phyloP scores from a whole-genome alignment of 1,284 basidiomycete species.

The Trametes pubescens region DNA sequence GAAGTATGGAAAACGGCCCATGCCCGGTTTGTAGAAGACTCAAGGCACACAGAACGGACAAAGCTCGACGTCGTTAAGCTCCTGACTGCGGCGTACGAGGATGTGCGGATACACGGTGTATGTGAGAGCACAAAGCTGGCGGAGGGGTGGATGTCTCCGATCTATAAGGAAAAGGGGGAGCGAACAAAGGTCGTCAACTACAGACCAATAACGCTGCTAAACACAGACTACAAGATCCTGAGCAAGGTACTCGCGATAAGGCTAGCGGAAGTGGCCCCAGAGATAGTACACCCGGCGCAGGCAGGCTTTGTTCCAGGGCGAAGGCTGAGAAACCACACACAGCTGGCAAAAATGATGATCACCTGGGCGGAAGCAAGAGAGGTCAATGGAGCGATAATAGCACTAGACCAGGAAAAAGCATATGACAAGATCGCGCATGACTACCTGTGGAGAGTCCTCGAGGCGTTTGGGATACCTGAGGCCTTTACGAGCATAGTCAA shows the following conservation, averaged over 20 bases:
- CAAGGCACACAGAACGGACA: not conserved
- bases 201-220: conserved; percentile 44
- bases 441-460: conserved; percentile 41
- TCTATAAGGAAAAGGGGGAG: conserved; percentile 46
- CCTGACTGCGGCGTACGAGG: conserved; percentile 12
- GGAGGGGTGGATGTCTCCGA: conserved; percentile 38
- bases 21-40: conserved; percentile 12
- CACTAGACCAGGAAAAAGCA: no score
- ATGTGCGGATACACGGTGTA: conserved; percentile 24
- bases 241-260: conserved; percentile 34
- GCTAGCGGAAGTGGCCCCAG: conserved; percentile 27
- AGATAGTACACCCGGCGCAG: conserved; percentile 38
- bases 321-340: conserved; percentile 36
- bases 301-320: conserved; percentile 42
- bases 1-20: conserved; percentile 31
- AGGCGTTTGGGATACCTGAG: conserved; percentile 31
- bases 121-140: conserved; percentile 30
- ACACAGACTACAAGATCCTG: conserved; percentile 44
- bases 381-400: conserved; percentile 28
- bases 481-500: conserved; percentile 31
- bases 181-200: conserved; percentile 40
- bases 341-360: conserved; percentile 21
- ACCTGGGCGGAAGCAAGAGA: conserved; percentile 36
- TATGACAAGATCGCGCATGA: conserved; percentile 34
- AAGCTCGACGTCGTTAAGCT: conserved; percentile 22